Conservation (phyloP, 164 flowering plant genomes). For the Santalum album region DNA sequence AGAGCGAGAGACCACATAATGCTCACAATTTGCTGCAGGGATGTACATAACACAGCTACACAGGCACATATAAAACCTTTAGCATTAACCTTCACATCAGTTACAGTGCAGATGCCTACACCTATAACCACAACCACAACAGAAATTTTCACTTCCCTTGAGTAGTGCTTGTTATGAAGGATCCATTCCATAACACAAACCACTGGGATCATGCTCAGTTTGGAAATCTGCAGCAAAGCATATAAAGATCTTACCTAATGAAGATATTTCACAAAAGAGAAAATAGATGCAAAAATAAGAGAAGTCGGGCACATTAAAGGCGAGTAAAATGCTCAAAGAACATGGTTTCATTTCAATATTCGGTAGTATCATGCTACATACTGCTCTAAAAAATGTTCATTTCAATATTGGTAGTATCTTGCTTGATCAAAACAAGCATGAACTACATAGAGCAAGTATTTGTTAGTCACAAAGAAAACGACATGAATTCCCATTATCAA, state of each 20-base stretch:
- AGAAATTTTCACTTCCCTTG: constrained; percentile 61
- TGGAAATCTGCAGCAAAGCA: constrained; percentile 55
- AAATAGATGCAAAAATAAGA: too few species aligned
- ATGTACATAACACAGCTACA: constrained; percentile 69
- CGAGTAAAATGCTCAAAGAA: background rate
- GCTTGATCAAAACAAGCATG: too few species aligned
- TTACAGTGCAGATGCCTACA: constrained; percentile 91
- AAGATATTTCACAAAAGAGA: too few species aligned
- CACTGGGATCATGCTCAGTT: constrained; percentile 78
- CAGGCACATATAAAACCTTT: constrained; percentile 84
- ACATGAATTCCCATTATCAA: too few species aligned
- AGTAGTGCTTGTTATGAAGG: constrained; percentile 60
- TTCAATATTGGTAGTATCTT: too few species aligned
- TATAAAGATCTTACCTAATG: background rate
- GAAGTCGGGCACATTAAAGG: background rate
- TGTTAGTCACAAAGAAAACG: too few species aligned
- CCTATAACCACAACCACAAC: constrained; percentile 82
- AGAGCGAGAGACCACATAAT: too few species aligned
- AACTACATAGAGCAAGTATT: too few species aligned
- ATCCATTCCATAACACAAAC: constrained; percentile 94
- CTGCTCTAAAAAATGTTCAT: too few species aligned
- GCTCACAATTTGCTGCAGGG: constrained; percentile 93
- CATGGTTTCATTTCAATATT: too few species aligned
- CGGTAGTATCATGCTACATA: too few species aligned
- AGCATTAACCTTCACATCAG: constrained; percentile 84